Conservation (phyloP, 164 flowering plant species). For the Liriodendron chinense region DNA sequence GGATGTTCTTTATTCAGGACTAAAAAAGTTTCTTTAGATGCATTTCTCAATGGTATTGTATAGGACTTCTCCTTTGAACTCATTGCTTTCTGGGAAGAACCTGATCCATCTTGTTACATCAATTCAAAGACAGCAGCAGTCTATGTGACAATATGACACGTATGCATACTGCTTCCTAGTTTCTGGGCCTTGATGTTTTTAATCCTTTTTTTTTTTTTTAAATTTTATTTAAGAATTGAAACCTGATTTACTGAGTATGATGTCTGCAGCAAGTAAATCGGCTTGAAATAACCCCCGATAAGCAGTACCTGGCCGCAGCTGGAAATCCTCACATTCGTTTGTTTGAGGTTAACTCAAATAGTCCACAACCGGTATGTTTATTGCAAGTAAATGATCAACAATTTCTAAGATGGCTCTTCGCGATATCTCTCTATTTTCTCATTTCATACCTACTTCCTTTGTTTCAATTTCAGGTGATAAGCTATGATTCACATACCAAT, state of each 20-base stretch:
- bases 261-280: conserved; percentile 80
- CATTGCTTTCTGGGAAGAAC: background rate
- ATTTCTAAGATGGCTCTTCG: background rate
- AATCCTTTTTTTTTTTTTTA: background rate
- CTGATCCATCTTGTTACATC: background rate
- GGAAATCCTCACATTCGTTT: conserved; percentile 96
- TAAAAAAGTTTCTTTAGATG: too few species aligned
- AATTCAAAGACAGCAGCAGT: too few species aligned
- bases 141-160: too few species aligned
- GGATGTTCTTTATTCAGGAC: too few species aligned
- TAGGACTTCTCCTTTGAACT: background rate
- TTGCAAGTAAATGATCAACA: too few species aligned
- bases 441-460: background rate
- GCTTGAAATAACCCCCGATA: conserved; percentile 92
- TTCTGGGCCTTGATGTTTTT: background rate
- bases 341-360: conserved; percentile 82
- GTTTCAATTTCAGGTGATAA: conserved; percentile 56
- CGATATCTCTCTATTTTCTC: background rate
- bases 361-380: conserved; percentile 73
- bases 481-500: conserved; percentile 90
- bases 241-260: conserved; percentile 3
- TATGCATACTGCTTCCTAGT: background rate
- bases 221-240: background rate
- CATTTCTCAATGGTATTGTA: too few species aligned
- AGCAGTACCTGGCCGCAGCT: conserved; percentile 82